These are phyloP conservation scores for Turritis glabra DNA, from an alignment of 345 rosid genomes.

Conservation along the genomic window DNA sequence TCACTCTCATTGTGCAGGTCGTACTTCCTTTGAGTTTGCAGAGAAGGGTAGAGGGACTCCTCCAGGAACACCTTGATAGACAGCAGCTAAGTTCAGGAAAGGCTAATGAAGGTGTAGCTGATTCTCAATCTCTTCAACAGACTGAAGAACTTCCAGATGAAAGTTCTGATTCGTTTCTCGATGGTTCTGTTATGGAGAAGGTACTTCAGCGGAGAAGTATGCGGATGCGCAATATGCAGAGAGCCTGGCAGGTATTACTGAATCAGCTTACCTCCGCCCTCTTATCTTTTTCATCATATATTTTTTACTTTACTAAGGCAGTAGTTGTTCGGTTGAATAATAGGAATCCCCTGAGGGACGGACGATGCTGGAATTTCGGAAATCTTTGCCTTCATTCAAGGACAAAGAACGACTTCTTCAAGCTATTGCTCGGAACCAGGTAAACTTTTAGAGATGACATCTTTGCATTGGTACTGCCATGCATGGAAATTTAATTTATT, in stretches of 20 bases:
- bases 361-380: conserved; percentile 77
- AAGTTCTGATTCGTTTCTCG: conserved; percentile 57
- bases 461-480: neutral
- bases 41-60: conserved; percentile 91
- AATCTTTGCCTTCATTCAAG: conserved; percentile 81
- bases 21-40: conserved; percentile 86
- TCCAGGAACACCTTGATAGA: conserved; percentile 93
- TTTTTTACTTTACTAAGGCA: neutral
- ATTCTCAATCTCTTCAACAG: conserved; percentile 42
- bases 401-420: conserved; percentile 94
- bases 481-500: neutral
- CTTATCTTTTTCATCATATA: neutral
- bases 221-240: conserved; percentile 91
- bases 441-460: conserved; percentile 33
- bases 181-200: conserved; percentile 93
- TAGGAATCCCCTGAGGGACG: conserved; percentile 96
- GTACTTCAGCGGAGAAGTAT: conserved; percentile 91
- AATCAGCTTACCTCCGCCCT: neutral
- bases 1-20: conserved; percentile 55
- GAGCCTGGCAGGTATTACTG: conserved; percentile 76
- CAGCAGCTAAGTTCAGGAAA: conserved; percentile 56
- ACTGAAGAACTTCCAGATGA: conserved; percentile 55
- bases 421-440: conserved; percentile 98
- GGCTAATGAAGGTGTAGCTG: conserved; percentile 38
- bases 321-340: conserved; percentile 22